A percentile compares a stretch with the other conserved stretches of the same genome.
Conservation (phyloP, 192 early-diverging fungal species). For the Umbelopsis ramanniana region DNA sequence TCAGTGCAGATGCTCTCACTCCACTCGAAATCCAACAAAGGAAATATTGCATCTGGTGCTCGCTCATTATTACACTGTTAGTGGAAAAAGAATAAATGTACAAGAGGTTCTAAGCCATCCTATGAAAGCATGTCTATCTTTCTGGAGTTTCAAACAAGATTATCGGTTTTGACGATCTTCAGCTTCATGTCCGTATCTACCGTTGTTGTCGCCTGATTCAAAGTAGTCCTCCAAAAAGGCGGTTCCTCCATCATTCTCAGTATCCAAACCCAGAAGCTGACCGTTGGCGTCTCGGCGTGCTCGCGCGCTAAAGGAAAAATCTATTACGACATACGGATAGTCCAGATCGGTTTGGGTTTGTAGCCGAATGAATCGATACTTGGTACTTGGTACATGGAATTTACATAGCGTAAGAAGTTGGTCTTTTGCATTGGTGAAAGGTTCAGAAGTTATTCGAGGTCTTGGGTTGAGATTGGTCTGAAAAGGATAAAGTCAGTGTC, state of each 20-base stretch:
- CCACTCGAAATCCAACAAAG: too few species aligned
- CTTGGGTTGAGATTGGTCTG: conserved; percentile 21
- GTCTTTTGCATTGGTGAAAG: conserved; percentile 2
- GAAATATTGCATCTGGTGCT: too few species aligned
- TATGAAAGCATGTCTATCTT: conserved; percentile 5
- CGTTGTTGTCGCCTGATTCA: conserved; percentile 4
- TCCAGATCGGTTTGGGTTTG: conserved; percentile 32
- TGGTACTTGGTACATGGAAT: conserved; percentile 39
- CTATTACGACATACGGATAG: conserved; percentile 40
- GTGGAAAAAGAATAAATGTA: conserved; percentile 17
- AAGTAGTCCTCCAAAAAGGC: conserved; percentile 32
- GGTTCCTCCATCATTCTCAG: conserved; percentile 26
- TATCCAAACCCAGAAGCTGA: conserved; percentile 30
- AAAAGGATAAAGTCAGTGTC: not conserved
- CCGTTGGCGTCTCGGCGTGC: conserved; percentile 33
- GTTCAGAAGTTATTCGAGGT: conserved; percentile 8
- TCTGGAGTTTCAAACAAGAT: not conserved
- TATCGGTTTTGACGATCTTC: not conserved
- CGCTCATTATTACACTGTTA: conserved; percentile 5
- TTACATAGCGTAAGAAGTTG: conserved; percentile 30
- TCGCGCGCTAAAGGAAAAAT: conserved; percentile 42
- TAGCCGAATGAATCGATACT: conserved; percentile 48
- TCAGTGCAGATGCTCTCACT: too few species aligned
- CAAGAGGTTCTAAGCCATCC: conserved; percentile 15
- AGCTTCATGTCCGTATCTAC: conserved; percentile 16